These are phyloP conservation scores for Phytophthora kernoviae DNA, from an alignment of 352 stramenopile genomes.

Conservation along the genomic window DNA sequence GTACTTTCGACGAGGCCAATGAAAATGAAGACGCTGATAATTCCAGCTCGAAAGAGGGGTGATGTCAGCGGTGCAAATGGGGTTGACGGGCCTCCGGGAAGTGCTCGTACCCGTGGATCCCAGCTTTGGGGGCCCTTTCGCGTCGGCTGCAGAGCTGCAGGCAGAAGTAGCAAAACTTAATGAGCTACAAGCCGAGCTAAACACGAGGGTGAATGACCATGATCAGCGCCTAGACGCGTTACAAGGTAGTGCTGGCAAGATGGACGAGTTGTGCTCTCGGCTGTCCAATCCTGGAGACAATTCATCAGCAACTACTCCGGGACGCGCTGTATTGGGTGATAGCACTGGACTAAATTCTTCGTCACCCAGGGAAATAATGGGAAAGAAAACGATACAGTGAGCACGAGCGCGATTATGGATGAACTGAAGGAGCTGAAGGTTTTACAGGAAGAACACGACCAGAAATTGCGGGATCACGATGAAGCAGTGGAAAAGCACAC, in stretches of 20 bases:
- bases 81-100: conserved; percentile 6
- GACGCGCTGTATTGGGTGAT: not conserved
- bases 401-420: conserved; percentile 40
- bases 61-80: not conserved
- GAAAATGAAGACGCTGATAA: conserved; percentile 13
- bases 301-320: not conserved
- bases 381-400: conserved; percentile 15
- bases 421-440: conserved; percentile 54
- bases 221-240: conserved; percentile 45
- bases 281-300: conserved; percentile 5
- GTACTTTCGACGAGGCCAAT: conserved; percentile 32
- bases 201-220: conserved; percentile 38
- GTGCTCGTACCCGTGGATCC: conserved; percentile 6
- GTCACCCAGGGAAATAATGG: not conserved
- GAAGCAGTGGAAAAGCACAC: conserved; percentile 49
- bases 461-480: conserved; percentile 53
- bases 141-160: conserved; percentile 46
- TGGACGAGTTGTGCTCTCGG: conserved; percentile 32
- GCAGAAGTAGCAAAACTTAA: conserved; percentile 48
- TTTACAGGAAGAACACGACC: conserved; percentile 41
- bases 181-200: conserved; percentile 41
- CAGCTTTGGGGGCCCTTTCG: conserved; percentile 41
- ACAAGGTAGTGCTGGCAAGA: conserved; percentile 30
- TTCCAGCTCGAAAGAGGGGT: not conserved
- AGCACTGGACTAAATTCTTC: not conserved